A percentile compares a stretch with the other conserved stretches of the same genome.
Conservation (phyloP, 164 flowering plant genomes). For the Magnolia changhungtana region DNA sequence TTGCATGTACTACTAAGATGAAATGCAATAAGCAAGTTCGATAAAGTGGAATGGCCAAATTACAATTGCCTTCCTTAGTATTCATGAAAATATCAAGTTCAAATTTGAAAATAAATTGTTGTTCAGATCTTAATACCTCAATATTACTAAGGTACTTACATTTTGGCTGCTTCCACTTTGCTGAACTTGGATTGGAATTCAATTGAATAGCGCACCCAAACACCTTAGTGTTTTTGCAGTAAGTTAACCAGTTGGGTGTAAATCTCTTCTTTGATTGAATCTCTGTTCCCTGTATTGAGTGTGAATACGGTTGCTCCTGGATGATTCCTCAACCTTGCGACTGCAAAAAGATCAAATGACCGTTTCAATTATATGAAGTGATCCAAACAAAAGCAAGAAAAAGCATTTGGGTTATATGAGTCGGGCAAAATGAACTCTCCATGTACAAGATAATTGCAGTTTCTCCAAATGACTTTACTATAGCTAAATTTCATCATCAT, state of each 20-base stretch:
- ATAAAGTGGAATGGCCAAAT: no score
- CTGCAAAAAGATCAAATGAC: constrained; percentile 30
- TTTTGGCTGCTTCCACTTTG: no score
- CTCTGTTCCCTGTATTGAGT: constrained; percentile 49
- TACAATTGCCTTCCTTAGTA: no score
- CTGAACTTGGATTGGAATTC: no score
- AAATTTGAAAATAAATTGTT: no score
- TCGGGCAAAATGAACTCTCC: neutral
- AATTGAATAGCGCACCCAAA: neutral
- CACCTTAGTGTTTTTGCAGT: constrained; percentile 17
- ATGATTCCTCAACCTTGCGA: constrained; percentile 73
- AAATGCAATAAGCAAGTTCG: no score
- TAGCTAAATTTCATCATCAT: neutral
- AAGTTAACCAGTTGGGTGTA: constrained; percentile 36
- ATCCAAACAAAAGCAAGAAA: no score
- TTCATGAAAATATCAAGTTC: no score
- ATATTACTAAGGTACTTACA: no score
- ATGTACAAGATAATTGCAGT: neutral
- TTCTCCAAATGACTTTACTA: neutral
- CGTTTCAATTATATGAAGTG: neutral
- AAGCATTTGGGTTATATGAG: neutral
- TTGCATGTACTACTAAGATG: no score
- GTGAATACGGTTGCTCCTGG: constrained; percentile 59
- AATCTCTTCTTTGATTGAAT: constrained; percentile 46
- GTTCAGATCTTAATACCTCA: no score